A percentile compares a stretch with the other conserved stretches of the same genome.
phyloP scores from a whole-genome alignment of 2,329 filamentous ascomycete species.

The Gaeumannomyces tritici region DNA sequence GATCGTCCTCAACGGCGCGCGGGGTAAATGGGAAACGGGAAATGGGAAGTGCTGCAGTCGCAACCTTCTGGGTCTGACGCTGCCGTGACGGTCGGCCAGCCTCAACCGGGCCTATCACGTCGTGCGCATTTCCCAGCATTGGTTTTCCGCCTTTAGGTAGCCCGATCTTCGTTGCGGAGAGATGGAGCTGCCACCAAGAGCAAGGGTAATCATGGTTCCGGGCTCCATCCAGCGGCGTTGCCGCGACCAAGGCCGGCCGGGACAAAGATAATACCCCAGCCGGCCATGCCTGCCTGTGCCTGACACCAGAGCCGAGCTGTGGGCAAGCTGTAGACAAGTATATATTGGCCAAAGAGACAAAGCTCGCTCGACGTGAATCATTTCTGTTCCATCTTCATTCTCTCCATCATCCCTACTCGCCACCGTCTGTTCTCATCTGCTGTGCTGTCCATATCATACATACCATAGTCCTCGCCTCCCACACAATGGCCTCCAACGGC shows the following conservation, averaged over 20 bases:
- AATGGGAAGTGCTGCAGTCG: not conserved
- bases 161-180: not conserved
- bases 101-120: not conserved
- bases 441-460: no score
- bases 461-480: not conserved
- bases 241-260: no score
- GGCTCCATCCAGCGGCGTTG: not conserved
- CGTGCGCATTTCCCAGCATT: not conserved
- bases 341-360: not conserved
- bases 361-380: no score
- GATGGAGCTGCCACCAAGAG: not conserved
- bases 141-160: not conserved
- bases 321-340: not conserved
- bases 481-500: not conserved
- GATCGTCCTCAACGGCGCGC: no score
- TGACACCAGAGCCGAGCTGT: not conserved
- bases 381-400: not conserved
- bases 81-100: not conserved
- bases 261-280: not conserved
- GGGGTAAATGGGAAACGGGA: no score
- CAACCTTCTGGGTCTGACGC: not conserved
- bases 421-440: not conserved
- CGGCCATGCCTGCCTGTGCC: not conserved
- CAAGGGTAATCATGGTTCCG: not conserved
- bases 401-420: not conserved